Conservation (phyloP, 1,139 yeast species). For the Saccharomycopsis crataegensis region DNA sequence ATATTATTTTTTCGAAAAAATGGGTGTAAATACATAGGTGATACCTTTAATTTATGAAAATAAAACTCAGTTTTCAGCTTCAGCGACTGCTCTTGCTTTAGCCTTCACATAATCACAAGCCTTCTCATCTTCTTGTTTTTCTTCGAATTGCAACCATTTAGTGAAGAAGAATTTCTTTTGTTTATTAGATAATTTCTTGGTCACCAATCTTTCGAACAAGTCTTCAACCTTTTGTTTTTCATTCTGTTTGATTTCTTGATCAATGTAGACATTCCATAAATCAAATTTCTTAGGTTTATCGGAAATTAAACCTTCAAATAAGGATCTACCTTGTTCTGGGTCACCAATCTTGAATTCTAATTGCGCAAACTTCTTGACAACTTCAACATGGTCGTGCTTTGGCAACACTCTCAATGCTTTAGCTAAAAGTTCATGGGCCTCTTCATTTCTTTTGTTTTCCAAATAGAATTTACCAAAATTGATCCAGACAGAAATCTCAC, state of each 20-base stretch:
- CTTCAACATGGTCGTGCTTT: conserved; percentile 69
- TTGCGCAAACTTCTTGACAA: conserved; percentile 83
- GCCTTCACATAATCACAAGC: conserved; percentile 82
- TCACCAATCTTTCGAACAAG: conserved; percentile 71
- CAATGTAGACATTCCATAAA: conserved; percentile 90
- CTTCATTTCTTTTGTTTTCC: conserved; percentile 47
- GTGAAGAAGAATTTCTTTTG: conserved; percentile 94
- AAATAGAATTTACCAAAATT: conserved; percentile 69
- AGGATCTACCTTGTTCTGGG: conserved; percentile 87
- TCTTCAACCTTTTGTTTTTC: conserved; percentile 62
- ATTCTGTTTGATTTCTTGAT: conserved; percentile 72
- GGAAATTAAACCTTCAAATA: conserved; percentile 84
- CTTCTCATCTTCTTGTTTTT: conserved; percentile 58
- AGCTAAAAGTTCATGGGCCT: conserved; percentile 64
- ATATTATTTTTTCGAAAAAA: background rate
- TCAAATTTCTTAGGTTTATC: conserved; percentile 91
- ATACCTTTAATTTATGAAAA: background rate
- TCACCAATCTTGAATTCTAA: conserved; percentile 83
- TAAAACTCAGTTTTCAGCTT: conserved; percentile 1
- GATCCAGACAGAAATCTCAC: conserved; percentile 66
- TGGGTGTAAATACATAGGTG: too few relatives aligned
- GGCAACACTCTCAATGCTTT: conserved; percentile 69
- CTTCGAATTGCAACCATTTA: conserved; percentile 84
- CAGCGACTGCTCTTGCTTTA: conserved; percentile 45
- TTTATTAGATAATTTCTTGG: conserved; percentile 69